Base-by-base conservation (phyloP, 2,329 filamentous ascomycete species). In the Thyridium curvatum region DNA sequence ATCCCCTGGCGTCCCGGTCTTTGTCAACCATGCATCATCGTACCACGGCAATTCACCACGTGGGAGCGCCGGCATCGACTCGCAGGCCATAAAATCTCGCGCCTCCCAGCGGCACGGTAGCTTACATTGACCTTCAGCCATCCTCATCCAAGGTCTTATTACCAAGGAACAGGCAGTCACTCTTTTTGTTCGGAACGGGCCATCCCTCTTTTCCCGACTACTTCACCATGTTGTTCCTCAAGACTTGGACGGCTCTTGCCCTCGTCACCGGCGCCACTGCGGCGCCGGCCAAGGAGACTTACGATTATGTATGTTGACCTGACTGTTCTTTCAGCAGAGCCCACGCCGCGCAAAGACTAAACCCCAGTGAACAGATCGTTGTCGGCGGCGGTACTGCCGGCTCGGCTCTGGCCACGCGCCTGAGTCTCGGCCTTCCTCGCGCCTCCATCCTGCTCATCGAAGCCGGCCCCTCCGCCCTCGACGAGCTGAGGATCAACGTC, bases 381-480 rank as follows among this genome's bases (percentile, higher is more conserved):
- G 38, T 53, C 2, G 51, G 51, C 9, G 52, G 52, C 18, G 52
- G 51, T 5, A 52, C 52, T 5, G 52, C 54, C 3, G 52, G 54
- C 4, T 35, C 47, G 3, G 51, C 44, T 10, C 34, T 56, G 2
- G 52, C 54, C n/a, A 43, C 45, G 7, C 47, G 52, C 3, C 40
- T 54, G 5, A 54, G 52, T 37, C 41, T 46, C 32, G 41, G 42
- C 5, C 41, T 55, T 6, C 44, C 46, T 12, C 35, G 39, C 21
- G 41, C 48, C 17, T 48, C 37, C 42, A 56, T 60, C 8, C 41
- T 55, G 30, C 37, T 61, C 13, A 48, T 61, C 34, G 57, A 60
- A 43, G 56, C 56, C 5, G 57, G 55, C 0, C 52, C 54, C 8
- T 41, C 43, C 3, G 49, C 42, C 1, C 44, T 40, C n/a, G 48